These are phyloP conservation scores for Chlorella sp. DNA, from an alignment of 139 green algal species.

Conservation along the genomic window DNA sequence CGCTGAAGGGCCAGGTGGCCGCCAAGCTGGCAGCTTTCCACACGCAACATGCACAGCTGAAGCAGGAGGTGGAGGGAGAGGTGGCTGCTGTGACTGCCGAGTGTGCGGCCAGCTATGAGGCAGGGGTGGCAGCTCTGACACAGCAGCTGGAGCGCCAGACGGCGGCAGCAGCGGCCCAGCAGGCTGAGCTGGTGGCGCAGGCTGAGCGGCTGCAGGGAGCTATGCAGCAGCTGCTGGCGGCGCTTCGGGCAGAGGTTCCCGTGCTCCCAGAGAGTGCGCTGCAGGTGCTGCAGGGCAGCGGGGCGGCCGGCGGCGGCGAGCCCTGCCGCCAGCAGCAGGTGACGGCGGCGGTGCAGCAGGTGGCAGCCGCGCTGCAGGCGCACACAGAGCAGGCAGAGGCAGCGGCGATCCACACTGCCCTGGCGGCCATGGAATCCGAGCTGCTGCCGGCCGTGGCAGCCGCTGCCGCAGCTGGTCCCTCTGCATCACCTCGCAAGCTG, in stretches of 20 bases:
- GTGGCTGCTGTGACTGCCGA: background rate
- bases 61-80: conserved; percentile 20
- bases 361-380: background rate
- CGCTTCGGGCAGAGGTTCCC: background rate
- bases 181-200: background rate
- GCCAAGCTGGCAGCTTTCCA: background rate
- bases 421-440: background rate
- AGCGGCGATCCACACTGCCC: background rate
- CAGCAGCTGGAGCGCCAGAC: conserved; percentile 9
- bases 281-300: background rate
- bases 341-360: background rate
- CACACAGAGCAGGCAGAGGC: background rate
- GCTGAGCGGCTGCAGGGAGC: background rate
- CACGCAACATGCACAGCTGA: background rate
- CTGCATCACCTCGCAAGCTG: background rate
- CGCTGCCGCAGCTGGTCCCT: background rate
- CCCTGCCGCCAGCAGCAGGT: background rate
- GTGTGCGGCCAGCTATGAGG: conserved; percentile 2
- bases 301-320: background rate
- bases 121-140: background rate
- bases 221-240: background rate
- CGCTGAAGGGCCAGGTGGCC: background rate
- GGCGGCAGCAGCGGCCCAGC: background rate
- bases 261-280: background rate
- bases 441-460: background rate